Evolutionary conservation across 305 asterid genomes (phyloP).

Genomic region (Fraxinus greggii): DNA sequence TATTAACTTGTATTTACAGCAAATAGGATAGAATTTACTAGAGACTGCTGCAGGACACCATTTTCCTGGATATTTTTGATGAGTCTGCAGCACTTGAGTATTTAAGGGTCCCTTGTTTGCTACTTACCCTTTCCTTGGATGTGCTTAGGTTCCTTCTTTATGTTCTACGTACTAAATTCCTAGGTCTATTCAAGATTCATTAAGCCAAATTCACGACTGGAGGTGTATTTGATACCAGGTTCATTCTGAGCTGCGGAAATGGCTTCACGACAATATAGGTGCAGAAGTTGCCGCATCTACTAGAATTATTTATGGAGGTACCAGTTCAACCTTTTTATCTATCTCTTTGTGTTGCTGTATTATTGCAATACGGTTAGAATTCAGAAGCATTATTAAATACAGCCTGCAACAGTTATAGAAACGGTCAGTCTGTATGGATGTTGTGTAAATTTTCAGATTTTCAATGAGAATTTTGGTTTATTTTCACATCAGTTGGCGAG

Average conservation of each 20-base stretch:
- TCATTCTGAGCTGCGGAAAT: conserved; percentile 40
- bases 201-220: not conserved
- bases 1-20: not conserved
- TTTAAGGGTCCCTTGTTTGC: not conserved
- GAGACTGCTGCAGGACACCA: not conserved
- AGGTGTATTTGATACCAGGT: conserved; percentile 25
- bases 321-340: not conserved
- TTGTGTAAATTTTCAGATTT: not conserved
- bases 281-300: conserved; percentile 34
- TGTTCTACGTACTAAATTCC: not conserved
- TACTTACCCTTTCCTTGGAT: not conserved
- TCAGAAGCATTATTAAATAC: not conserved
- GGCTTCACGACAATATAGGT: conserved; percentile 36
- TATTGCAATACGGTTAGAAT: not conserved
- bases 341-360: not conserved
- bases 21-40: not conserved
- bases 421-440: not conserved
- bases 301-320: conserved; percentile 46
- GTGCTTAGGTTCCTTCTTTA: not conserved
- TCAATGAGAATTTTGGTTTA: not conserved
- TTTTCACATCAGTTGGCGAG: not conserved
- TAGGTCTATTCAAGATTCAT: not conserved
- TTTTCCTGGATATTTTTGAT: not conserved
- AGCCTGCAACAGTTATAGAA: not conserved
- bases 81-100: not conserved